A percentile compares a stretch with the other conserved stretches of the same genome.
phyloP scores from a whole-genome alignment of 2,329 filamentous ascomycete genomes.

The Aspergillus tamarii region DNA sequence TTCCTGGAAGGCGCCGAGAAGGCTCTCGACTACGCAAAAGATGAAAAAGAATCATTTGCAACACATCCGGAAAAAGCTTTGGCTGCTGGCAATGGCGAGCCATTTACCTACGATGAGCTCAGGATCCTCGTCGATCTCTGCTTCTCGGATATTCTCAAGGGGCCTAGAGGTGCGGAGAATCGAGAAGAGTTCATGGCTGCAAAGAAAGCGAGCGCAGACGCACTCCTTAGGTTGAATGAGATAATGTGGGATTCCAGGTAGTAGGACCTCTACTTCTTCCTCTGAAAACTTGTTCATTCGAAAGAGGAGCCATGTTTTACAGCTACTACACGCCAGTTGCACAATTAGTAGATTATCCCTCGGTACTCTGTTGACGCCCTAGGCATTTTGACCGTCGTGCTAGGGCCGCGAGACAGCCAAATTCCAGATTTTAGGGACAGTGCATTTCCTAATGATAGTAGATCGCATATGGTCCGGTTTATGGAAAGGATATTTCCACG shows the following conservation, averaged over 20 bases:
- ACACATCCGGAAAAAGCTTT: conserved; percentile 38
- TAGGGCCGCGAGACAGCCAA: neutral
- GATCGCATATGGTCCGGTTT: neutral
- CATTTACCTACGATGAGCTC: conserved; percentile 51
- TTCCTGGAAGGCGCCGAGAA: conserved; percentile 52
- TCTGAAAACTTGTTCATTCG: neutral
- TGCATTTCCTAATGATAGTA: neutral
- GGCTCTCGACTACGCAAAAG: conserved; percentile 48
- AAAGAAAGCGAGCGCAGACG: conserved; percentile 49
- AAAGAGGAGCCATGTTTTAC: neutral
- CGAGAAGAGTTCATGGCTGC: conserved; percentile 51
- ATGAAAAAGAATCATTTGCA: conserved; percentile 46
- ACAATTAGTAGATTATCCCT: neutral
- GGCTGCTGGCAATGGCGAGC: conserved; percentile 44
- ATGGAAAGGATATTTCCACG: too few relatives aligned
- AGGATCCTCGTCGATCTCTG: conserved; percentile 50
- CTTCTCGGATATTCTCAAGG: conserved; percentile 49
- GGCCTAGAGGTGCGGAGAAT: conserved; percentile 44
- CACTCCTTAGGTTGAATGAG: conserved; percentile 49
- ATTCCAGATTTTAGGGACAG: neutral
- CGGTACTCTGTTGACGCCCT: neutral
- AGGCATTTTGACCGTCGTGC: neutral
- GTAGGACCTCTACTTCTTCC: neutral
- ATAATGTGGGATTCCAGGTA: conserved; percentile 52
- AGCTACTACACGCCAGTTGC: neutral